Percentiles rank a stretch among this genome's conserved stretches.
These are phyloP conservation scores for Vitis amurensis DNA, from an alignment of 164 flowering plant genomes.

Conservation along the genomic window DNA sequence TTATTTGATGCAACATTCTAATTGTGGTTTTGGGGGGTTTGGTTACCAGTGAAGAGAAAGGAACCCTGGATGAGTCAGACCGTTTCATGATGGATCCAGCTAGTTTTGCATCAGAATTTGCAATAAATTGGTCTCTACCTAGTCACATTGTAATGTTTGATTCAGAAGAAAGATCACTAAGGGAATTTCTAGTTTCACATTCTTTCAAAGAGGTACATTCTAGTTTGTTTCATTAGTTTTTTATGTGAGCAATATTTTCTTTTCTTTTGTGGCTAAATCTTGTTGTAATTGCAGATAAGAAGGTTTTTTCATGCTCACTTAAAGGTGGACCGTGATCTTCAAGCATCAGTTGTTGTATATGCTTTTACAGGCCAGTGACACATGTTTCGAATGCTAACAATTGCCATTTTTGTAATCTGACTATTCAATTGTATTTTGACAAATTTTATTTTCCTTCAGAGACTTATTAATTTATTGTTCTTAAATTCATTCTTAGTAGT, in stretches of 20 bases:
- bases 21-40: conserved; percentile 7
- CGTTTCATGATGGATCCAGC: conserved; percentile 78
- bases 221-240: too few species aligned
- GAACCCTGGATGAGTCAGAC: conserved; percentile 70
- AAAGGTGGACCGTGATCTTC: conserved; percentile 87
- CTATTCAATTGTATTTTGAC: too few species aligned
- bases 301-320: conserved; percentile 93
- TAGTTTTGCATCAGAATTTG: conserved; percentile 51
- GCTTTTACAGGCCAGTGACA: conserved; percentile 28
- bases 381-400: too few species aligned
- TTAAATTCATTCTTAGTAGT: too few species aligned
- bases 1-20: neutral
- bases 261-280: neutral
- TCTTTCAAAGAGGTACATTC: conserved; percentile 62
- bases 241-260: too few species aligned
- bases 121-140: conserved; percentile 65
- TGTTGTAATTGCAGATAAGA: conserved; percentile 39
- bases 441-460: too few species aligned
- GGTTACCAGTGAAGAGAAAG: conserved; percentile 54
- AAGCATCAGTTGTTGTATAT: conserved; percentile 70
- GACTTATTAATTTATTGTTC: too few species aligned
- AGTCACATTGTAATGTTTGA: conserved; percentile 85
- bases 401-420: too few species aligned
- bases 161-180: conserved; percentile 58
- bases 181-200: conserved; percentile 51